Conservation (phyloP, 257 asterid species). For the Dorcoceras hygrometricum region DNA sequence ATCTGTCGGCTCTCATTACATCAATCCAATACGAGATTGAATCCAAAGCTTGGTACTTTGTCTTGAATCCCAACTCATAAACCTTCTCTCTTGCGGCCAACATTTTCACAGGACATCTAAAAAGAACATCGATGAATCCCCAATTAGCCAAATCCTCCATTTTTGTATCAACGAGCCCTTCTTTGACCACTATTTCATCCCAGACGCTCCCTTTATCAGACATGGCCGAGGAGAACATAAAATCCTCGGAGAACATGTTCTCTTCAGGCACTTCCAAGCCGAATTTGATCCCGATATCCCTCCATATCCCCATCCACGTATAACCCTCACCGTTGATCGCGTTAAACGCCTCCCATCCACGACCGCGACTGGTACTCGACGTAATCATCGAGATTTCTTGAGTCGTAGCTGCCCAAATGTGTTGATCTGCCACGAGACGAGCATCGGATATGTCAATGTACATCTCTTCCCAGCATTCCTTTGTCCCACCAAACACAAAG, state of each 20-base stretch:
- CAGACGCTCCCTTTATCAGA: constrained; percentile 53
- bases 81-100: constrained; percentile 53
- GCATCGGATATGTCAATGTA: constrained; percentile 71
- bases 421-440: constrained; percentile 80
- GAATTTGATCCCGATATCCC: constrained; percentile 47
- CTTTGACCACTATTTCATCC: constrained; percentile 57
- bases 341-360: constrained; percentile 57
- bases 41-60: constrained; percentile 55
- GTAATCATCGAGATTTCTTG: not conserved
- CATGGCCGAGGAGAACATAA: constrained; percentile 39
- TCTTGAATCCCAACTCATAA: constrained; percentile 56
- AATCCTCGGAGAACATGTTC: constrained; percentile 31
- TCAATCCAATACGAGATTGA: constrained; percentile 74
- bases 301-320: constrained; percentile 74
- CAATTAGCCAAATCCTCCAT: constrained; percentile 77
- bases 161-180: constrained; percentile 50
- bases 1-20: constrained; percentile 58
- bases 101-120: constrained; percentile 63
- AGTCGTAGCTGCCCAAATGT: constrained; percentile 59
- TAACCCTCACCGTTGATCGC: constrained; percentile 61
- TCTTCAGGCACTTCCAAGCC: constrained; percentile 32
- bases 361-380: not conserved
- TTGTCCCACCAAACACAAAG: constrained; percentile 69
- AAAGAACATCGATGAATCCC: constrained; percentile 60
- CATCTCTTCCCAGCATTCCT: constrained; percentile 75